Base-by-base conservation (phyloP, 345 rosid genomes). In the Luvunga scandens region DNA sequence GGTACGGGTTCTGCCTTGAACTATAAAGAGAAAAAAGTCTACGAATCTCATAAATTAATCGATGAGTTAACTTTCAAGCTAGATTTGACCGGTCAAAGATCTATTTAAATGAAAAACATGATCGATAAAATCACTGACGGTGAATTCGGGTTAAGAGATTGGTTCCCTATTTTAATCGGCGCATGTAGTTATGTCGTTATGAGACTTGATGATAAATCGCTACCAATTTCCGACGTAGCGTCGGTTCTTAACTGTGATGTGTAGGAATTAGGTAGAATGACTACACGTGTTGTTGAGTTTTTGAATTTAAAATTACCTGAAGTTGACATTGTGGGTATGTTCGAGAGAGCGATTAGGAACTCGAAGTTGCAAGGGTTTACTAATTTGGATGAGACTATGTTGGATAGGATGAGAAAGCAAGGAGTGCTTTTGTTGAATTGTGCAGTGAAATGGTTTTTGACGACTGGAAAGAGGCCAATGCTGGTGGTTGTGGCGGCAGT, bases 401-500 rank as follows among this genome's bases (percentile, higher is more conserved):
- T 79, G 70, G 91, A 84, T 75, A 87, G 64, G 71, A 80, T 95
- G 86, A 76, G 59, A 77, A 83, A 86, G 77, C 98, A 93, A 81
- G 98, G 98, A 5, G 80, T 73, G 7, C 91, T 95, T 74, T 77
- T 95, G 86, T 80, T 90, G 71, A 93, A 95, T 75, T 93, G 97
- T 85, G 79, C 88, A 0, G 81, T 90, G 56, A 95, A 88, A 82
- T 95, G 99, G 97, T 90, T 79, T 84, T 66, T 92, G 83, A 88
- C 96, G 0, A 95, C 94, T 0, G 98, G 97, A 56, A 87, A 98
- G 84, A 89, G 87, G 60, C 98, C 97, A 0, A 71, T 91, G 82
- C 99, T 94, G 0, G 75, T 91, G 71, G 93, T n/a, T n/a, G n/a
- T 93, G 81, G 91, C 78, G 0, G 97, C 99, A 0, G 94, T 93